Evolutionary conservation across 169 alveolate genomes (phyloP).

Genomic region (Plasmodium gonderi): DNA sequence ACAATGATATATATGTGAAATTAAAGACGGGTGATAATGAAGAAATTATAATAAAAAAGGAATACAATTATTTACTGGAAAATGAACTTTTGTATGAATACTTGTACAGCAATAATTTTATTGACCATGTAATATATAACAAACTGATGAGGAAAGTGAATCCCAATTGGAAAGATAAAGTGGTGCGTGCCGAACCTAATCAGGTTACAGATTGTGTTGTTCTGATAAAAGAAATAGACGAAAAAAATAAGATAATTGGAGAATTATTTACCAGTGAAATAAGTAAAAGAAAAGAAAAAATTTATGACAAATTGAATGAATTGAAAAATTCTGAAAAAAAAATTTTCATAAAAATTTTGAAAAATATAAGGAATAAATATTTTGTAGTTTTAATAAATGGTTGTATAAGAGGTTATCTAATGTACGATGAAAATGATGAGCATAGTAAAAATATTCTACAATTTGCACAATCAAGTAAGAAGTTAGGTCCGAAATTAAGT

Average conservation of each 20-base stretch:
- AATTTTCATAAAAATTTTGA: conserved; percentile 61
- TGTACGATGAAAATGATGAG: conserved; percentile 34
- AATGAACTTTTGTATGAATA: conserved; percentile 58
- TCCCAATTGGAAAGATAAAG: not conserved
- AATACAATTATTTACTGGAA: conserved; percentile 52
- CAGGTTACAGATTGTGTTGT: conserved; percentile 20
- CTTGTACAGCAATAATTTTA: conserved; percentile 28
- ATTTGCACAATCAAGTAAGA: not conserved
- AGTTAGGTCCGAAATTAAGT: conserved; percentile 6
- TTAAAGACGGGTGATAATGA: conserved; percentile 30
- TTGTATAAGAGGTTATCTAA: conserved; percentile 61
- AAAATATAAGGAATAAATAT: conserved; percentile 73
- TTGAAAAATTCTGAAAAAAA: conserved; percentile 52
- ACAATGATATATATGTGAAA: conserved; percentile 60
- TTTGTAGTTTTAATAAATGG: conserved; percentile 61
- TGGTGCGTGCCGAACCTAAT: not conserved
- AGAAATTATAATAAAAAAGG: conserved; percentile 57
- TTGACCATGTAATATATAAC: conserved; percentile 9
- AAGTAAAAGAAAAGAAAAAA: conserved; percentile 64
- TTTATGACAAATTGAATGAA: conserved; percentile 57
- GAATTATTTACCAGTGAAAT: conserved; percentile 60
- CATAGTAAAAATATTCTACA: not conserved
- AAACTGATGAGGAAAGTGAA: conserved; percentile 8
- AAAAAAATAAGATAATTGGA: conserved; percentile 30
- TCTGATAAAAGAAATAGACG: conserved; percentile 39